Evolutionary conservation across 192 early-diverging fungal genomes (phyloP).

Genomic region (Coemansia sp.): DNA sequence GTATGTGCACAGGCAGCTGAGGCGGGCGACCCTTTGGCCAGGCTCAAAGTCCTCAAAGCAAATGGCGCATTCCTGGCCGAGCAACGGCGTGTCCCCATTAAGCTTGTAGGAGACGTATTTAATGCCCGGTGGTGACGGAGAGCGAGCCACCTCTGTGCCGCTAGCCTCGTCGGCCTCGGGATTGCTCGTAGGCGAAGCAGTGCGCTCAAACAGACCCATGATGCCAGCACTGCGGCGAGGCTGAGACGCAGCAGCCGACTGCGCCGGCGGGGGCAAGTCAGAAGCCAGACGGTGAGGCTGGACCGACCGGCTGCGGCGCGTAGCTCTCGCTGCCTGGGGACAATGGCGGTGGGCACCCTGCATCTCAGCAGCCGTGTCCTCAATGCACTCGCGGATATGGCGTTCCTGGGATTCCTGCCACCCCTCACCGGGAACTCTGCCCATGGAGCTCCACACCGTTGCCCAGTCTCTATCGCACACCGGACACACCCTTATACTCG

Average conservation of each 20-base stretch:
- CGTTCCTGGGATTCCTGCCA: conserved; percentile 55
- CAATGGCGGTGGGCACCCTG: conserved; percentile 21
- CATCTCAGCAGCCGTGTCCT: conserved; percentile 41
- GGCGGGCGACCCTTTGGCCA: conserved; percentile 73
- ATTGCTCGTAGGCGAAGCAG: conserved; percentile 4
- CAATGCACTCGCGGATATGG: conserved; percentile 42
- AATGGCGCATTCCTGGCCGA: conserved; percentile 85
- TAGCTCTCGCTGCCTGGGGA: not conserved
- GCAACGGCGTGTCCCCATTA: conserved; percentile 56
- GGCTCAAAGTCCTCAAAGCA: conserved; percentile 91
- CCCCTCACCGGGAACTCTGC: conserved; percentile 38
- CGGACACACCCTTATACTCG: conserved; percentile 39
- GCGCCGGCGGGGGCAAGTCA: not conserved
- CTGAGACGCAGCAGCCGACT: not conserved
- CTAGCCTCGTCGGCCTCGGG: not conserved
- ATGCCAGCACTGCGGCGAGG: conserved; percentile 21
- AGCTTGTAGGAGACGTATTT: conserved; percentile 59
- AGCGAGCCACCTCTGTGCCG: not conserved
- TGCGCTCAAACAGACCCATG: conserved; percentile 30
- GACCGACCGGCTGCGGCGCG: conserved; percentile 15
- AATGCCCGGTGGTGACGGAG: conserved; percentile 38
- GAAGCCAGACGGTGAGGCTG: not conserved
- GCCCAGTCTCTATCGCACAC: conserved; percentile 47
- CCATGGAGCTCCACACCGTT: conserved; percentile 28
- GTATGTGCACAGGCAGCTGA: conserved; percentile 89